These are phyloP conservation scores for Pleodorina starrii DNA, from an alignment of 139 green algal genomes.

Conservation along the genomic window DNA sequence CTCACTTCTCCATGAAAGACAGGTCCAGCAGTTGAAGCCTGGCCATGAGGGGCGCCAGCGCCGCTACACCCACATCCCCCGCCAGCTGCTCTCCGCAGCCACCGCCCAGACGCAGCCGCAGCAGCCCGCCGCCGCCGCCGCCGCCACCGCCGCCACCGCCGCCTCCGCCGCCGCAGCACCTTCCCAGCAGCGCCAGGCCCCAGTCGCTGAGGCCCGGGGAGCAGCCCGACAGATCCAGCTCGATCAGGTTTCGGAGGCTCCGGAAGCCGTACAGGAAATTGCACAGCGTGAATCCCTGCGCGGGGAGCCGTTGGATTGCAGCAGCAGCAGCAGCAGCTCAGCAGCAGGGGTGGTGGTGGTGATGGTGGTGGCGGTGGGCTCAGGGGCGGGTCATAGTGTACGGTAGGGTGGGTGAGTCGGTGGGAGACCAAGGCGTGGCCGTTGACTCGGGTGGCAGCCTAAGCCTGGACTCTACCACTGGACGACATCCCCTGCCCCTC, in stretches of 20 bases:
- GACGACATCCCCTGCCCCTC: too few relatives aligned
- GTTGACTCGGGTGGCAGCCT: too few relatives aligned
- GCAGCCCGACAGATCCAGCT: slow-evolving; percentile 36
- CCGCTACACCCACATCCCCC: slow-evolving; percentile 24
- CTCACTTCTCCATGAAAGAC: background rate
- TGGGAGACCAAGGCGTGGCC: too few relatives aligned
- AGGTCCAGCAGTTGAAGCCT: slow-evolving; percentile 32
- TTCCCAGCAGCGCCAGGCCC: slow-evolving; percentile 22
- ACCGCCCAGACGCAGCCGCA: background rate
- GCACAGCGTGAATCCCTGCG: slow-evolving; percentile 26
- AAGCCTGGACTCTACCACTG: too few relatives aligned
- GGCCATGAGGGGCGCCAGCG: slow-evolving; percentile 32
- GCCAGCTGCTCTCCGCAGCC: slow-evolving; percentile 2
- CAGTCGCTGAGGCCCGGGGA: background rate
- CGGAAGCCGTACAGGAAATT: slow-evolving; percentile 24
- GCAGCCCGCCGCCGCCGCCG: background rate
- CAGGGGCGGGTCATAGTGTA: too few relatives aligned
- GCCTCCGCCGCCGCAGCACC: too few relatives aligned
- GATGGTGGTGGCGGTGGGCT: too few relatives aligned
- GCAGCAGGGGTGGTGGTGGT: too few relatives aligned
- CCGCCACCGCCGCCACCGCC: background rate
- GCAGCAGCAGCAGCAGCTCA: too few relatives aligned
- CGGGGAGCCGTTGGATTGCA: too few relatives aligned
- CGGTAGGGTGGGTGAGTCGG: too few relatives aligned
- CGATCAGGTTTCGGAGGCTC: background rate